Conservation (phyloP, 1,139 yeast species). For the Yarrowia galli region DNA sequence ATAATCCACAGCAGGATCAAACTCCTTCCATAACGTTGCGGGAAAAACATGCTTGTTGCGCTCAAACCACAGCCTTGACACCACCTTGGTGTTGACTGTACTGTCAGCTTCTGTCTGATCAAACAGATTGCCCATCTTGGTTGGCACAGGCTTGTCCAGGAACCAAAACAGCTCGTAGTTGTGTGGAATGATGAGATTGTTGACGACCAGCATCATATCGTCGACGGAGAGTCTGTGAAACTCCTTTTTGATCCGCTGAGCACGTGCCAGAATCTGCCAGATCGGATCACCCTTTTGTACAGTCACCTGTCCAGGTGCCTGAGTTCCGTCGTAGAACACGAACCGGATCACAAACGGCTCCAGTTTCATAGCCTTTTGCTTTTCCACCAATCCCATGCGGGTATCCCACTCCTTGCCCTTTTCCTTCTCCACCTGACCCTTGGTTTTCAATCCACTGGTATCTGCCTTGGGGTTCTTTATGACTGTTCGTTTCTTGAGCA, state of each 20-base stretch:
- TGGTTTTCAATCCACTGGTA: conserved; percentile 37
- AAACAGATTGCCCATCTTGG: conserved; percentile 44
- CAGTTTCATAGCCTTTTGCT: conserved; percentile 41
- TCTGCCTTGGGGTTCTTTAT: conserved; percentile 42
- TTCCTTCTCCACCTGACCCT: conserved; percentile 37
- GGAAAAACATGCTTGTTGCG: conserved; percentile 47
- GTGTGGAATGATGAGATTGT: conserved; percentile 47
- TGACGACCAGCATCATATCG: conserved; percentile 46
- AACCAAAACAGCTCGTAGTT: conserved; percentile 45
- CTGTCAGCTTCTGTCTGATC: conserved; percentile 41
- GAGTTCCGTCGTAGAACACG: conserved; percentile 44
- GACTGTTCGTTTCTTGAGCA: conserved; percentile 20
- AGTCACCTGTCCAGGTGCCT: conserved; percentile 43
- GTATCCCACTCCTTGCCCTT: conserved; percentile 30
- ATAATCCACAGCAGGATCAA: conserved; percentile 44
- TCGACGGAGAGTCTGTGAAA: conserved; percentile 46
- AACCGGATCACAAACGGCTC: conserved; percentile 43
- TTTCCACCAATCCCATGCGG: conserved; percentile 40
- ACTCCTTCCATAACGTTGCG: conserved; percentile 46
- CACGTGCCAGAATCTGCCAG: conserved; percentile 46
- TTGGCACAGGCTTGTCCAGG: conserved; percentile 42
- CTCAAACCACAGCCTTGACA: conserved; percentile 45
- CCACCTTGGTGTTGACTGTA: conserved; percentile 43
- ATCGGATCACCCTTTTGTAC: conserved; percentile 46
- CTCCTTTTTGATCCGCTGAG: conserved; percentile 43